A percentile compares a stretch with the other conserved stretches of the same genome.
Conservation (phyloP, 495 filamentous ascomycete species). For the Lasiosphaeria ovina region DNA sequence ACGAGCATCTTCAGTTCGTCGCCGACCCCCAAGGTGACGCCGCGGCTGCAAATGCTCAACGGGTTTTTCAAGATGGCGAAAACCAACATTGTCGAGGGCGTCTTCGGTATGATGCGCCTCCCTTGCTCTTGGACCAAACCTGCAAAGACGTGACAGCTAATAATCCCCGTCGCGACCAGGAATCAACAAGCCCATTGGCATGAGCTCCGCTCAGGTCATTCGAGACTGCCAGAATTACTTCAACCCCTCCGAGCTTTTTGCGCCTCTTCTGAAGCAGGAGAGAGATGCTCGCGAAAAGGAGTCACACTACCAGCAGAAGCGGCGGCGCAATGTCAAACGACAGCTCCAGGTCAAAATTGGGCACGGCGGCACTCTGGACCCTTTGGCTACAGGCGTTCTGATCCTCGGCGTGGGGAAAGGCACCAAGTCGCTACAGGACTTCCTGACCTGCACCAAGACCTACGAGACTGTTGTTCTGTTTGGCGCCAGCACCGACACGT, state of each 20-base stretch:
- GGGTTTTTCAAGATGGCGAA: slow-evolving; percentile 49
- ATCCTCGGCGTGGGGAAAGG: slow-evolving; percentile 84
- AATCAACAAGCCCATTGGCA: slow-evolving; percentile 84
- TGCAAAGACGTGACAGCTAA: neutral
- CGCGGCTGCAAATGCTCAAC: neutral
- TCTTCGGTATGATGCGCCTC: slow-evolving; percentile 59
- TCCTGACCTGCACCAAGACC: slow-evolving; percentile 83
- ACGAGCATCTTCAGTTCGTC: neutral
- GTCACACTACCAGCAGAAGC: slow-evolving; percentile 51
- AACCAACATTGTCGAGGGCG: slow-evolving; percentile 67
- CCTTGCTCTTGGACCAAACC: neutral
- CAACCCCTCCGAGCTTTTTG: slow-evolving; percentile 75
- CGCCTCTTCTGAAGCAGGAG: slow-evolving; percentile 67
- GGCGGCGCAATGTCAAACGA: slow-evolving; percentile 50
- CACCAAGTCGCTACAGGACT: slow-evolving; percentile 75
- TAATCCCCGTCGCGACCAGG: slow-evolving; percentile 46
- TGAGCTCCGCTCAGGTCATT: slow-evolving; percentile 84
- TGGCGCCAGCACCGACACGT: slow-evolving; percentile 88
- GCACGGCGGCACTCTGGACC: slow-evolving; percentile 94
- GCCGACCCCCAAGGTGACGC: neutral
- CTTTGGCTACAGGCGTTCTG: slow-evolving; percentile 88
- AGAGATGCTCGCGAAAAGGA: slow-evolving; percentile 49
- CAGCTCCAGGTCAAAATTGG: slow-evolving; percentile 83
- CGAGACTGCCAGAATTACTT: slow-evolving; percentile 79
- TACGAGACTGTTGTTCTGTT: slow-evolving; percentile 90